Percentiles rank a stretch among this genome's conserved stretches.
These are phyloP conservation scores for Phaeosphaeria sp. DNA, from an alignment of 2,329 filamentous ascomycete species.

Conservation along the genomic window DNA sequence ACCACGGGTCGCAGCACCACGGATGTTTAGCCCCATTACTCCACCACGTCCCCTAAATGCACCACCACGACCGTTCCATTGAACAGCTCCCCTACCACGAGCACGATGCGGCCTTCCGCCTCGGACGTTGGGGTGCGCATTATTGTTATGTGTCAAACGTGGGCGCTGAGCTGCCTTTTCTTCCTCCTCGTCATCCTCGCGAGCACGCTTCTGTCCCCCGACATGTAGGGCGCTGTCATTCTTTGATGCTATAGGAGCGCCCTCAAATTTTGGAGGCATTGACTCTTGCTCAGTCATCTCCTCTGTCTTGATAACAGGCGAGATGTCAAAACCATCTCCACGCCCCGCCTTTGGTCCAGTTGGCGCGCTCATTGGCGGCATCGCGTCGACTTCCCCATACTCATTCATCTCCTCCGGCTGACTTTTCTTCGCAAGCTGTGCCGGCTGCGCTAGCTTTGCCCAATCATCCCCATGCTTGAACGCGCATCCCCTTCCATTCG, in stretches of 20 bases:
- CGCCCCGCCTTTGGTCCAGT: not conserved
- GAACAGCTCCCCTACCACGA: not conserved
- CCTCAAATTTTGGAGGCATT: not conserved
- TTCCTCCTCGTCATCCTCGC: not conserved
- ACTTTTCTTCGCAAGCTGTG: not conserved
- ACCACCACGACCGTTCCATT: not conserved
- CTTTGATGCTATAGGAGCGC: not conserved
- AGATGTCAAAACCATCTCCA: not conserved
- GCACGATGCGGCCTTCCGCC: not conserved
- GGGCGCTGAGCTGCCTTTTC: not conserved
- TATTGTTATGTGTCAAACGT: not conserved
- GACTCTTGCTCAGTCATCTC: not conserved
- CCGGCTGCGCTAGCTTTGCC: not conserved
- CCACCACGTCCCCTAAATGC: not conserved
- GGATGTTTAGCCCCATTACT: not conserved
- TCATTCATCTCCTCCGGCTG: not conserved
- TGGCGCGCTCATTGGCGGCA: not conserved
- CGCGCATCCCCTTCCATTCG: slow-evolving; percentile 2
- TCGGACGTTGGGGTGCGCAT: not conserved
- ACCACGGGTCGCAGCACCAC: not conserved
- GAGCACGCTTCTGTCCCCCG: not conserved
- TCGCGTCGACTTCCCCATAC: not conserved
- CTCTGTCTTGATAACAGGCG: not conserved
- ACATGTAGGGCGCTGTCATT: not conserved
- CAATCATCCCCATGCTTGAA: slow-evolving; percentile 9